Evolutionary conservation across 139 green algal species (phyloP).

Genomic region (Chlamydomonas eustigma): DNA sequence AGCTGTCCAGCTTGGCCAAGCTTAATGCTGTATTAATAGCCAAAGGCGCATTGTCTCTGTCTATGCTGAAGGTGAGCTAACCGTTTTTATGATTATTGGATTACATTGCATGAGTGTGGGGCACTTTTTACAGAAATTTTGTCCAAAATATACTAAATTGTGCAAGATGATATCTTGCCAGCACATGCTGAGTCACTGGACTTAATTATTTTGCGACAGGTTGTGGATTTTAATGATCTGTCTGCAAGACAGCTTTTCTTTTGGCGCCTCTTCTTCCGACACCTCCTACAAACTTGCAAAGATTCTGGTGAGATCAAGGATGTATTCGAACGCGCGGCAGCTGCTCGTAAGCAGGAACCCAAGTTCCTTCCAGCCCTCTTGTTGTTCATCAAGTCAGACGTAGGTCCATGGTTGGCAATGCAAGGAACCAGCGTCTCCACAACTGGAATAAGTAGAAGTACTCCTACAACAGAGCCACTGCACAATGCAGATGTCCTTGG

Average conservation of each 20-base stretch:
- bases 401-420: background rate
- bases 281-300: background rate
- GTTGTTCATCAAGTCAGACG: background rate
- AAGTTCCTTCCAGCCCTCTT: background rate
- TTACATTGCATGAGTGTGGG: too few species aligned
- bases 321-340: background rate
- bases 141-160: too few species aligned
- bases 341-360: background rate
- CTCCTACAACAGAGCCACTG: background rate
- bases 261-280: conserved; percentile 9
- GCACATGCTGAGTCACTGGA: too few species aligned
- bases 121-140: too few species aligned
- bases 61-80: too few species aligned
- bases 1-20: too few species aligned
- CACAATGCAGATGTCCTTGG: too few species aligned
- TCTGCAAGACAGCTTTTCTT: background rate
- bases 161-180: too few species aligned
- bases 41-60: too few species aligned
- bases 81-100: too few species aligned
- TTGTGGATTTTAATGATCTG: background rate
- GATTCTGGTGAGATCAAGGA: background rate
- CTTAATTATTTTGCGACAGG: too few species aligned
- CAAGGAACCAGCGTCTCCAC: background rate
- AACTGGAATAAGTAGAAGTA: background rate
- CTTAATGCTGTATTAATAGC: too few species aligned